phyloP scores from a whole-genome alignment of 2,329 filamentous ascomycete species.

The Lithohypha guttulata region DNA sequence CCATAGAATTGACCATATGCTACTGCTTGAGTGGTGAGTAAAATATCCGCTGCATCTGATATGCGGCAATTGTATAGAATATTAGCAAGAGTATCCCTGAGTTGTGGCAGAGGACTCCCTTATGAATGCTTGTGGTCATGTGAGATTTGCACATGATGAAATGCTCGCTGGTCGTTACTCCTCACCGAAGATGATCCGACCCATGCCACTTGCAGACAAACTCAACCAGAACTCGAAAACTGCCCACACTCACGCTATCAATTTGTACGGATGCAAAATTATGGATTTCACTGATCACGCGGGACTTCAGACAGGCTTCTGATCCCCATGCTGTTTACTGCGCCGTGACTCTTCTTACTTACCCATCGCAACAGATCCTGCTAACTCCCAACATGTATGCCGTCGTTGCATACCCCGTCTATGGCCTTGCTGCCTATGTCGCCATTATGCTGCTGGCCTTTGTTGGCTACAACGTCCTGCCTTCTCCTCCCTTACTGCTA shows the following conservation, averaged over 20 bases:
- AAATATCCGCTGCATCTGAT: too few species aligned
- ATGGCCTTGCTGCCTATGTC: slow-evolving; percentile 51
- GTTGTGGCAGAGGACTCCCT: too few species aligned
- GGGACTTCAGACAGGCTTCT: neutral
- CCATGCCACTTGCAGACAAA: slow-evolving; percentile 8
- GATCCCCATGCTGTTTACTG: neutral
- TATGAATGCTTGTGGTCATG: neutral
- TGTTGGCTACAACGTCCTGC: slow-evolving; percentile 32
- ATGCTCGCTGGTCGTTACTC: neutral
- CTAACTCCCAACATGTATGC: slow-evolving; percentile 17
- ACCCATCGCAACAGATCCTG: too few species aligned
- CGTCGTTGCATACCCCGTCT: slow-evolving; percentile 25
- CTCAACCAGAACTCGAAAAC: too few species aligned
- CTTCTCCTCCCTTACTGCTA: slow-evolving; percentile 25
- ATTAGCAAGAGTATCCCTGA: too few species aligned
- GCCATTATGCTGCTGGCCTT: slow-evolving; percentile 48
- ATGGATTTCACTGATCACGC: neutral
- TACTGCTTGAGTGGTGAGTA: too few species aligned
- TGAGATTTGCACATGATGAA: slow-evolving; percentile 3
- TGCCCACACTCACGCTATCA: neutral
- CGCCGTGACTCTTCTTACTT: too few species aligned
- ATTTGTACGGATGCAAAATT: neutral
- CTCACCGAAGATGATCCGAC: neutral
- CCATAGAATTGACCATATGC: too few species aligned
- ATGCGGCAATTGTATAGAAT: too few species aligned